Percentiles rank a stretch among this genome's conserved stretches.
These are phyloP conservation scores for Talaromyces thailandensis DNA, from an alignment of 495 filamentous ascomycete species.

Conservation along the genomic window DNA sequence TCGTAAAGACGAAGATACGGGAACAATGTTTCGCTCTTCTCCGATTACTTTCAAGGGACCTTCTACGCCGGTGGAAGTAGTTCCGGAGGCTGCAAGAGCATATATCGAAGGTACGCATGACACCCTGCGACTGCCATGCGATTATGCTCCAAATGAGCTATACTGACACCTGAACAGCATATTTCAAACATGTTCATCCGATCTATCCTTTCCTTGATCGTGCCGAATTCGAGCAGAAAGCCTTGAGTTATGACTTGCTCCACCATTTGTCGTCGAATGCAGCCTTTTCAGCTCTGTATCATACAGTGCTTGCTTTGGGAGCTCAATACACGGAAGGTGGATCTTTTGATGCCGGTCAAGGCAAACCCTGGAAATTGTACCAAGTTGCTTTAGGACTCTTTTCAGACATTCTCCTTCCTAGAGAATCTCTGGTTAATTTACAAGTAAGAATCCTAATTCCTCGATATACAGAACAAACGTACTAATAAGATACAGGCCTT, in stretches of 20 bases:
- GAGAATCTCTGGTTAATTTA: constrained; percentile 15
- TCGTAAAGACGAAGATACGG: neutral
- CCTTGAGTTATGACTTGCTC: constrained; percentile 7
- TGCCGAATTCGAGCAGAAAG: constrained; percentile 18
- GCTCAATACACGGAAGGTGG: constrained; percentile 22
- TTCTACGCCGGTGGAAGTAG: neutral
- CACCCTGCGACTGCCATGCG: neutral
- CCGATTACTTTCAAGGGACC: constrained; percentile 7
- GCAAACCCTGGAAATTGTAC: constrained; percentile 24
- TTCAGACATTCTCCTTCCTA: constrained; percentile 15
- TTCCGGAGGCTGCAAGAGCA: neutral
- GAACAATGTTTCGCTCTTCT: neutral
- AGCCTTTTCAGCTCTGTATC: constrained; percentile 23
- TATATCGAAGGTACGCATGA: constrained; percentile 4
- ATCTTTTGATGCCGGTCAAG: constrained; percentile 23
- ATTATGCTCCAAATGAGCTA: neutral
- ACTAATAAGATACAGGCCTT: constrained; percentile 6
- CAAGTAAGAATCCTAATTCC: constrained; percentile 10
- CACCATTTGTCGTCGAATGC: constrained; percentile 8
- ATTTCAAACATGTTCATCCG: constrained; percentile 26
- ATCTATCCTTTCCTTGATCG: constrained; percentile 26
- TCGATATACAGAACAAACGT: neutral
- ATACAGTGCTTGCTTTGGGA: constrained; percentile 27
- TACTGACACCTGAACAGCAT: constrained; percentile 10
- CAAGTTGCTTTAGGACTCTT: constrained; percentile 17